Evolutionary conservation across 345 rosid genomes (phyloP).

Genomic region (Kernera saxatilis): DNA sequence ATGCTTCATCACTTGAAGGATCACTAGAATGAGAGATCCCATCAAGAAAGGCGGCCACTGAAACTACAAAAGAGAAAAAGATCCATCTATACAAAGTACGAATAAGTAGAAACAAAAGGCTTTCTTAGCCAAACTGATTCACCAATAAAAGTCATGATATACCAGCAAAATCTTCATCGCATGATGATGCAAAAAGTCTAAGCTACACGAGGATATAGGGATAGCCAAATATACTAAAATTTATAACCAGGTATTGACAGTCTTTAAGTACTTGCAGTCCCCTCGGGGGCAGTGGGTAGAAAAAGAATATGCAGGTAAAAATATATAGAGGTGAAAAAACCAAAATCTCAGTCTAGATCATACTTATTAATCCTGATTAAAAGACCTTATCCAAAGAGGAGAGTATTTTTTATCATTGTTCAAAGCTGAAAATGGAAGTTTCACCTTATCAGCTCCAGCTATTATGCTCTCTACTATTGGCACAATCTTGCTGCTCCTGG

Average conservation of each 20-base stretch:
- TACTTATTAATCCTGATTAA: not conserved
- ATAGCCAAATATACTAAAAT: not conserved
- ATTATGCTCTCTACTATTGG: slow-evolving; percentile 86
- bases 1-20: slow-evolving; percentile 84
- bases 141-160: not conserved
- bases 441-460: slow-evolving; percentile 80
- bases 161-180: not conserved
- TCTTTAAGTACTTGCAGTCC: not conserved
- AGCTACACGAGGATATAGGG: not conserved
- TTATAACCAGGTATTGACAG: not conserved
- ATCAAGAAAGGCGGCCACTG: slow-evolving; percentile 97
- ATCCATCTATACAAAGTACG: slow-evolving; percentile 19
- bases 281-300: not conserved
- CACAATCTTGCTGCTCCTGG: slow-evolving; percentile 82
- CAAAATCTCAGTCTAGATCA: not conserved
- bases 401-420: not conserved
- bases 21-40: slow-evolving; percentile 82
- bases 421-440: slow-evolving; percentile 6
- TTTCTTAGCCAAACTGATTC: slow-evolving; percentile 1
- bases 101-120: slow-evolving; percentile 3
- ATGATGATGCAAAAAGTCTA: not conserved
- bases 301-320: not conserved
- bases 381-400: not conserved
- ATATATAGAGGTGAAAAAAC: slow-evolving; percentile 1
- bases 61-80: slow-evolving; percentile 74